Evolutionary conservation across 2,329 filamentous ascomycete species (phyloP).

Genomic region (Colletotrichum sp.): DNA sequence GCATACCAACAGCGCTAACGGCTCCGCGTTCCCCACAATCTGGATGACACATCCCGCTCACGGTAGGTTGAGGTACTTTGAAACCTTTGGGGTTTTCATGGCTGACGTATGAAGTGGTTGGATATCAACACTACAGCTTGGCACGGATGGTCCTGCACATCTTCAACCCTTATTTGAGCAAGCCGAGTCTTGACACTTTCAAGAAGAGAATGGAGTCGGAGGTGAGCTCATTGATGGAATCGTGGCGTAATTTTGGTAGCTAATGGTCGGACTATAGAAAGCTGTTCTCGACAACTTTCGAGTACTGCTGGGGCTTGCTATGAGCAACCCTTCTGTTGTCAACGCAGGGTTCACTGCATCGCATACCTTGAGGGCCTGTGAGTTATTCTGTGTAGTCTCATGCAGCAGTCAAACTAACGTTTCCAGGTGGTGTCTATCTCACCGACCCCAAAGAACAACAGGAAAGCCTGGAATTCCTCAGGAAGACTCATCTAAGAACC

Average conservation of each 20-base stretch:
- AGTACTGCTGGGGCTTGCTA: conserved; percentile 27
- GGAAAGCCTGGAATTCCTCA: neutral
- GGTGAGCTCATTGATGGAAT: neutral
- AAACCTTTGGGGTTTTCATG: fast-evolving
- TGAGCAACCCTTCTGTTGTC: conserved; percentile 28
- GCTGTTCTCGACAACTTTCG: conserved; percentile 26
- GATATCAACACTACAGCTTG: conserved; percentile 44
- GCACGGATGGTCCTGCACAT: conserved; percentile 41
- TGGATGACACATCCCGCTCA: conserved; percentile 11
- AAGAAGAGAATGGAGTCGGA: conserved; percentile 22
- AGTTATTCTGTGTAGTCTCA: neutral
- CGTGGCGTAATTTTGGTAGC: neutral
- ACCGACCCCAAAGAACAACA: neutral
- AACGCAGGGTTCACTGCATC: conserved; percentile 30
- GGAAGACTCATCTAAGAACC: neutral
- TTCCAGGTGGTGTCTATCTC: neutral
- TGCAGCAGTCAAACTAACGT: neutral
- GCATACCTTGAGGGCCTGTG: conserved; percentile 29
- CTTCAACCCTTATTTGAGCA: conserved; percentile 37
- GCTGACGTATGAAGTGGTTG: conserved; percentile 29
- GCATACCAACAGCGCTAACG: neutral
- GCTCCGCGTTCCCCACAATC: conserved; percentile 16
- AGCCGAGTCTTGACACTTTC: conserved; percentile 27
- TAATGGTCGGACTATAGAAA: conserved; percentile 14
- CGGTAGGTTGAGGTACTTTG: neutral